Percentiles rank a stretch among this genome's conserved stretches.
These are phyloP conservation scores for Xerocomus minutiporus DNA, from an alignment of 1,284 basidiomycete species.

Conservation along the genomic window DNA sequence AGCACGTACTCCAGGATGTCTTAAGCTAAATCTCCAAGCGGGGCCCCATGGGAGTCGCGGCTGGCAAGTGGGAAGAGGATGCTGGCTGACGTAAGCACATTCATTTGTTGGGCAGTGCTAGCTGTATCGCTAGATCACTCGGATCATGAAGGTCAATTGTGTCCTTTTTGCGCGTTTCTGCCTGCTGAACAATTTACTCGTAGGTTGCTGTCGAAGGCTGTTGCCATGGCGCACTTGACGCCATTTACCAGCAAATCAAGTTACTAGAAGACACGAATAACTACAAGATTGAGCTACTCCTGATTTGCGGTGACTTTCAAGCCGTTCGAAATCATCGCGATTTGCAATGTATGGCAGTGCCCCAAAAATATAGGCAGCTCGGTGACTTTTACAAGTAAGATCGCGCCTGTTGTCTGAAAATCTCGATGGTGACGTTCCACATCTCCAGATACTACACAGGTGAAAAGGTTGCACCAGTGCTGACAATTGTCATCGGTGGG, in stretches of 20 bases:
- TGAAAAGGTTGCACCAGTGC: slow-evolving; percentile 72
- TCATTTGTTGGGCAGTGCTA: not conserved
- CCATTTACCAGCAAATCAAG: slow-evolving; percentile 79
- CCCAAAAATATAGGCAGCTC: slow-evolving; percentile 81
- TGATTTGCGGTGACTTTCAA: slow-evolving; percentile 96
- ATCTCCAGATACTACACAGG: slow-evolving; percentile 81
- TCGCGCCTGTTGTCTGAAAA: not conserved
- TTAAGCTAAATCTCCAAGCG: not conserved
- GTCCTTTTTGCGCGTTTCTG: not conserved
- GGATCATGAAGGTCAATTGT: slow-evolving; percentile 23
- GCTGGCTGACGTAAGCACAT: not conserved
- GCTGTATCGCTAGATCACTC: not conserved
- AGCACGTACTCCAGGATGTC: not conserved
- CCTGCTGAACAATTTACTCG: not conserved
- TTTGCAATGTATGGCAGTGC: slow-evolving; percentile 87
- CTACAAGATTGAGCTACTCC: slow-evolving; percentile 76
- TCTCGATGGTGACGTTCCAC: not conserved
- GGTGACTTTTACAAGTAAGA: slow-evolving; percentile 79
- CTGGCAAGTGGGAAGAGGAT: no score
- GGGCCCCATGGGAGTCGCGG: not conserved
- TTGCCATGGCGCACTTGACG: slow-evolving; percentile 86
- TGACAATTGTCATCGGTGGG: slow-evolving; percentile 95
- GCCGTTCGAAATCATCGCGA: slow-evolving; percentile 86
- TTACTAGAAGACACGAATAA: slow-evolving; percentile 57
- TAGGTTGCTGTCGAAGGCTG: slow-evolving; percentile 93